These are phyloP conservation scores for Diaporthe batatas DNA, from an alignment of 2,329 filamentous ascomycete genomes.

Conservation along the genomic window DNA sequence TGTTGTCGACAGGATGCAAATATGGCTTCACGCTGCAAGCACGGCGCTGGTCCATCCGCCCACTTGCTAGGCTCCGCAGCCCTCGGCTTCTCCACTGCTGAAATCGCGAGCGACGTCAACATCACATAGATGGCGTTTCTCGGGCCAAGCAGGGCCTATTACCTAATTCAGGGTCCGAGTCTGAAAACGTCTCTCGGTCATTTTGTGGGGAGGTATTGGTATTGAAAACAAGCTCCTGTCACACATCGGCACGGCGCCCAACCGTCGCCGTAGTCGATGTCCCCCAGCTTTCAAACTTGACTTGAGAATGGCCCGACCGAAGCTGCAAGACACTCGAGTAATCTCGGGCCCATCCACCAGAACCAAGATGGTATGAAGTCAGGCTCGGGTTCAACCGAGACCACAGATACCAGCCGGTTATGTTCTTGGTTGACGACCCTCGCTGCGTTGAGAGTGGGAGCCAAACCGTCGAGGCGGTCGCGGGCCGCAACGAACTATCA, in stretches of 20 bases:
- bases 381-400: conserved; percentile 30
- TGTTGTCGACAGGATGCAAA: neutral
- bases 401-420: neutral
- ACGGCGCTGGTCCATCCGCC: too few relatives aligned
- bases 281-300: neutral
- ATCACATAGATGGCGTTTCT: neutral
- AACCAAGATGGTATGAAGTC: conserved; percentile 18
- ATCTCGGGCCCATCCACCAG: conserved; percentile 21
- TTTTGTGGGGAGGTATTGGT: neutral
- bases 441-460: neutral
- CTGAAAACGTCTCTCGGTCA: neutral
- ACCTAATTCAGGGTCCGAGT: neutral
- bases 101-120: neutral
- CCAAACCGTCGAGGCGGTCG: neutral
- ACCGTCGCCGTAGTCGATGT: neutral
- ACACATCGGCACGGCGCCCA: conserved; percentile 6
- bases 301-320: conserved; percentile 4
- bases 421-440: neutral
- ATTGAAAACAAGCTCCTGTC: conserved; percentile 22
- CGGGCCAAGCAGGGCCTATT: neutral
- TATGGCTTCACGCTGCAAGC: neutral
- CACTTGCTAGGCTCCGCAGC: neutral
- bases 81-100: neutral
- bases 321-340: conserved; percentile 23
- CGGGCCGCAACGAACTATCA: neutral